Evolutionary conservation across 1,284 basidiomycete species (phyloP).

Genomic region (Ustilago bromivora): DNA sequence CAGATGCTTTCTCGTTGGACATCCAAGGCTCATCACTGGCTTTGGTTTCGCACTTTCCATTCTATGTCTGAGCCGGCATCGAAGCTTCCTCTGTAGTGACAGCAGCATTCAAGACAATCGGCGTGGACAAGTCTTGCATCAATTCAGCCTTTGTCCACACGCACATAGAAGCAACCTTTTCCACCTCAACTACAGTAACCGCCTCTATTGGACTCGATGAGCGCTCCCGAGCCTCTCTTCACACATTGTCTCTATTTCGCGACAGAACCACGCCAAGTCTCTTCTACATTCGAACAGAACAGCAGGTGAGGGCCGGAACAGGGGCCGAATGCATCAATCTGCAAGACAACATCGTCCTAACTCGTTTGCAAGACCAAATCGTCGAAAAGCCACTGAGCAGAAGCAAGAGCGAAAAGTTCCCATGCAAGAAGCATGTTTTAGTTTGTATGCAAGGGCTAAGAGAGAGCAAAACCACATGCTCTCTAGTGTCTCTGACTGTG

Average conservation of each 20-base stretch:
- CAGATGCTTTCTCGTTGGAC: not conserved
- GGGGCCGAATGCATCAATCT: not conserved
- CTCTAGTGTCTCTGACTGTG: not conserved
- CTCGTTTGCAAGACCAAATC: not conserved
- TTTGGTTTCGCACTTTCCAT: not conserved
- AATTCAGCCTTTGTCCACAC: slow-evolving; percentile 13
- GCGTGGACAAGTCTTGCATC: slow-evolving; percentile 2
- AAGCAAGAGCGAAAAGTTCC: not conserved
- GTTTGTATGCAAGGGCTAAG: not conserved
- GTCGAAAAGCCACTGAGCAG: not conserved
- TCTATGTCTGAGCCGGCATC: not conserved
- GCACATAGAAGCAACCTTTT: not conserved
- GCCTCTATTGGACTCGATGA: not conserved
- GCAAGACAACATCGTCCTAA: not conserved
- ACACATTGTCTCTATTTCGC: not conserved
- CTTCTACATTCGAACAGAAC: not conserved
- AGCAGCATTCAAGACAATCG: not conserved
- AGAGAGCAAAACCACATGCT: slow-evolving; percentile 4
- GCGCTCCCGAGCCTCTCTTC: not conserved
- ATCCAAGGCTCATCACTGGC: not conserved
- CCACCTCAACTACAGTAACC: not conserved
- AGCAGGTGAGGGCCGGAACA: not conserved
- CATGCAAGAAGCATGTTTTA: slow-evolving; percentile 10
- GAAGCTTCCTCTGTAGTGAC: not conserved
- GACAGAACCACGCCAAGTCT: not conserved